Evolutionary conservation across 2,329 filamentous ascomycete species (phyloP).

Genomic region (Aspergillus clavatus): DNA sequence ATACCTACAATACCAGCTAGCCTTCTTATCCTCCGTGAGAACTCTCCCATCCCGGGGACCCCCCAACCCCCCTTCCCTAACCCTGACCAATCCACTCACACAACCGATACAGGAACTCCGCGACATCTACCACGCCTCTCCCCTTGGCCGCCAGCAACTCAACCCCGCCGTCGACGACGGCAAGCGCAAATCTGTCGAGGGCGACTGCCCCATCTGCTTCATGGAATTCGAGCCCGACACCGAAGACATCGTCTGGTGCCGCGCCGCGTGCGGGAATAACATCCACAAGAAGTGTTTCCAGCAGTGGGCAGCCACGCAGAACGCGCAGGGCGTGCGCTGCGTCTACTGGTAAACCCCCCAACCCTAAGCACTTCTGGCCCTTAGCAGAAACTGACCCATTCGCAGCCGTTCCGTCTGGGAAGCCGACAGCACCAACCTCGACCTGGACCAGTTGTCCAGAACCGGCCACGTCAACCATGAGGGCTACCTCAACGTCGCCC

Average conservation of each 20-base stretch:
- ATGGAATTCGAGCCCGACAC: constrained; percentile 48
- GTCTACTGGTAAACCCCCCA: constrained; percentile 40
- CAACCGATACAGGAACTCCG: constrained; percentile 45
- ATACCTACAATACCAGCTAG: constrained; percentile 56
- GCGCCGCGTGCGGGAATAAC: constrained; percentile 58
- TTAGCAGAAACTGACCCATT: not conserved
- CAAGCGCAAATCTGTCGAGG: constrained; percentile 55
- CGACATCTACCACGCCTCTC: constrained; percentile 52
- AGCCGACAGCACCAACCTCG: constrained; percentile 23
- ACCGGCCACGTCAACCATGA: constrained; percentile 28
- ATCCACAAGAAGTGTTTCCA: constrained; percentile 56
- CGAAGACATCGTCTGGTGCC: constrained; percentile 54
- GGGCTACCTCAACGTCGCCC: constrained; percentile 45
- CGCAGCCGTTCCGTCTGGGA: constrained; percentile 41
- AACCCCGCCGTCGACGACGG: constrained; percentile 36
- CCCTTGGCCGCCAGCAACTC: constrained; percentile 44
- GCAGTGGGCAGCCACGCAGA: constrained; percentile 45
- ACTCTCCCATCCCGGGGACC: not conserved
- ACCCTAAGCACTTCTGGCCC: not conserved
- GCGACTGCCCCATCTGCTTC: constrained; percentile 61
- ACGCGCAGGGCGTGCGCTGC: constrained; percentile 34
- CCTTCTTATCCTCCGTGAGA: constrained; percentile 50
- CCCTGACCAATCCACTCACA: not conserved
- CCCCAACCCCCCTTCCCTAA: no score
- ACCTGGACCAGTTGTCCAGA: constrained; percentile 29